phyloP scores from a whole-genome alignment of 148 eudicot genomes.

The Vaccinium darrowii region DNA sequence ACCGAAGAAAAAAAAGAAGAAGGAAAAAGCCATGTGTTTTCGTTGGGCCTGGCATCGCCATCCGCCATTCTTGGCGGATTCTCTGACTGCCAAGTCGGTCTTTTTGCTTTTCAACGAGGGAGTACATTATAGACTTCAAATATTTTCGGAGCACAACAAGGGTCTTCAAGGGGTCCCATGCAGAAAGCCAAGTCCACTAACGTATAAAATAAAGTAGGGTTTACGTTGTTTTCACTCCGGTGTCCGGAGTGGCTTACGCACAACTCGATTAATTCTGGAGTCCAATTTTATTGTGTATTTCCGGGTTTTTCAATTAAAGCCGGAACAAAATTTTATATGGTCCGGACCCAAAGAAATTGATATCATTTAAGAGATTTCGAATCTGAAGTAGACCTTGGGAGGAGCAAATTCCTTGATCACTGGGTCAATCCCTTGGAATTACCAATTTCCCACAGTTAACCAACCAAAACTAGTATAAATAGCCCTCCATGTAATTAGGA shows the following conservation, averaged over 20 bases:
- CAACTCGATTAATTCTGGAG: background rate
- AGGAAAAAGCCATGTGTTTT: no score
- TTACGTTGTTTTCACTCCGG: background rate
- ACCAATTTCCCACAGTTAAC: no score
- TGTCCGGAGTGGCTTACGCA: background rate
- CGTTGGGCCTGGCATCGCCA: background rate
- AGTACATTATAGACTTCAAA: background rate
- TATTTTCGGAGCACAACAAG: background rate
- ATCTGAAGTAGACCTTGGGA: no score
- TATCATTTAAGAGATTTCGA: no score
- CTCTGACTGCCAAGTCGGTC: background rate
- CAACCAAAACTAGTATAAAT: conserved; percentile 11
- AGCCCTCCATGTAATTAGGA: background rate
- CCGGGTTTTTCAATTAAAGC: no score
- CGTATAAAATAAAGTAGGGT: background rate
- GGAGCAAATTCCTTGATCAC: no score
- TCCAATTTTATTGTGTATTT: no score
- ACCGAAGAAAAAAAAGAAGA: no score
- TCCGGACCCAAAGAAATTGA: no score
- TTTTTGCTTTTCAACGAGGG: background rate
- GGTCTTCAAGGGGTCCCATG: background rate
- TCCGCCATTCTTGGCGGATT: conserved; percentile 5
- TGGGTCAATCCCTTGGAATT: no score
- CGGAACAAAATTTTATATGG: no score
- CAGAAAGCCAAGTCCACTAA: background rate